phyloP scores from a whole-genome alignment of 108 stramenopile species.

The Skeletonema tropicum region DNA sequence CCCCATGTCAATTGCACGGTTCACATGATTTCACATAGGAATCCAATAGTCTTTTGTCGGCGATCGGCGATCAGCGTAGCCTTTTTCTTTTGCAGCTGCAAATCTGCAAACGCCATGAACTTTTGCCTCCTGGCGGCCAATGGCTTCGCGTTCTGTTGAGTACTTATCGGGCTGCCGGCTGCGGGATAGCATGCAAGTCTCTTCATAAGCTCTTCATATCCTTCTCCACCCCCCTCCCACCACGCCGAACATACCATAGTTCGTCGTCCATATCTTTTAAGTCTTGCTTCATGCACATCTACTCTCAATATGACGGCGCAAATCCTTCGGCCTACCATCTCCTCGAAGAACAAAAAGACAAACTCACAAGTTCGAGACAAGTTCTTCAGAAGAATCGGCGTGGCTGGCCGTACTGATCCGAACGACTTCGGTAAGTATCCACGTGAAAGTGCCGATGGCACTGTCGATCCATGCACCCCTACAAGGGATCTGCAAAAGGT shows the following conservation, averaged over 20 bases:
- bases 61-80: background rate
- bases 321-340: background rate
- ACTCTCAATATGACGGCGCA: background rate
- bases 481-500: conserved; percentile 1
- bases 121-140: background rate
- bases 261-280: background rate
- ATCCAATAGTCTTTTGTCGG: background rate
- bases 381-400: conserved; percentile 9
- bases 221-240: too few relatives aligned
- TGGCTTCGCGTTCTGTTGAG: background rate
- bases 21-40: background rate
- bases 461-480: background rate
- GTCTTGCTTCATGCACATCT: background rate
- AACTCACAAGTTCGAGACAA: conserved; percentile 9
- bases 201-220: too few relatives aligned
- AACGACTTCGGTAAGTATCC: background rate
- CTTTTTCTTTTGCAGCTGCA: background rate
- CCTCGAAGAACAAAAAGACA: background rate
- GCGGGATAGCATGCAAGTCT: too few relatives aligned
- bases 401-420: background rate
- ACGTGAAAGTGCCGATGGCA: background rate
- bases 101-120: background rate
- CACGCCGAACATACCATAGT: background rate
- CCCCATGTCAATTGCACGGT: background rate
- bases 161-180: too few relatives aligned